These are phyloP conservation scores for Ceratocystis harringtonii DNA, from an alignment of 2,329 filamentous ascomycete species.

Conservation along the genomic window DNA sequence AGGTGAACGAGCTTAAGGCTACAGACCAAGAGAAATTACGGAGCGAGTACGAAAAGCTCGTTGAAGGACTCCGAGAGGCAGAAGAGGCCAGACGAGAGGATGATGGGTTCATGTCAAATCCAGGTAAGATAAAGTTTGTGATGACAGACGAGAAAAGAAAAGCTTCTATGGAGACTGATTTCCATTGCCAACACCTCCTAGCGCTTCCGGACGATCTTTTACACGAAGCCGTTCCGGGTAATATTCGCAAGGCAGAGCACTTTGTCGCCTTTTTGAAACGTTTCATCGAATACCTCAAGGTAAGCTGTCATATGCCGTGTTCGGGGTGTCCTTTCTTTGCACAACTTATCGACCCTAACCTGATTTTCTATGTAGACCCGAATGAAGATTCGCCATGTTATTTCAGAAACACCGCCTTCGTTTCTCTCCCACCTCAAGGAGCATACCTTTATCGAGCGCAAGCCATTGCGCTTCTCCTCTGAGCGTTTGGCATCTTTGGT, in stretches of 20 bases:
- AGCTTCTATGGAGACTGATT: no score
- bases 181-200: conserved; percentile 17
- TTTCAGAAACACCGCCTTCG: conserved; percentile 89
- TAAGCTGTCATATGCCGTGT: conserved; percentile 19
- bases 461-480: conserved; percentile 84
- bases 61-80: conserved; percentile 75
- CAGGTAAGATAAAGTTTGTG: conserved; percentile 28
- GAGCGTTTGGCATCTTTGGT: conserved; percentile 90
- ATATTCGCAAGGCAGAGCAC: conserved; percentile 89
- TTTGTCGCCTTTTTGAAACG: conserved; percentile 89
- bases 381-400: conserved; percentile 96
- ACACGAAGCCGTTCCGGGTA: conserved; percentile 90
- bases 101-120: conserved; percentile 90
- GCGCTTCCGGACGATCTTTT: conserved; percentile 84
- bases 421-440: conserved; percentile 89
- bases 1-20: conserved; percentile 88
- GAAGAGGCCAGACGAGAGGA: conserved; percentile 73
- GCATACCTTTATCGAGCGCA: conserved; percentile 93
- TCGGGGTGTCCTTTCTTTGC: background rate
- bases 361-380: conserved; percentile 44
- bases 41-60: conserved; percentile 87
- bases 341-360: background rate
- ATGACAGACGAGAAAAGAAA: background rate
- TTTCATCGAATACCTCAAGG: conserved; percentile 93
- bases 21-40: conserved; percentile 89